These are phyloP conservation scores for Spergularia azorica DNA, from an alignment of 179 eudicot species.

Conservation along the genomic window DNA sequence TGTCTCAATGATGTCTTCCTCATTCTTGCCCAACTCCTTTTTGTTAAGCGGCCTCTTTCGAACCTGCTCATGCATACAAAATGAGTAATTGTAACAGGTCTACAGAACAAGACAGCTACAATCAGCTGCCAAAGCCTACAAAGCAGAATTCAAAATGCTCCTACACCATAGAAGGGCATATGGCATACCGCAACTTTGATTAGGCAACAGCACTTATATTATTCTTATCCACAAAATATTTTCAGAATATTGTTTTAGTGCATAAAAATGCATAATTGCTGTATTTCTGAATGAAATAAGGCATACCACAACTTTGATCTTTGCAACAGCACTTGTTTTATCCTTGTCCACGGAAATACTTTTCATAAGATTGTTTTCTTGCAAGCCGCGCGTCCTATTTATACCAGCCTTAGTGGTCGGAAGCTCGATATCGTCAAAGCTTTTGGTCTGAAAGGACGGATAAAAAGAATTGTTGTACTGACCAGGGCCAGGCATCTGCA, in stretches of 20 bases:
- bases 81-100: not conserved
- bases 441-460: slow-evolving; percentile 41
- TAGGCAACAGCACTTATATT: too few relatives aligned
- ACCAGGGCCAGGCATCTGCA: slow-evolving; percentile 62
- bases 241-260: too few relatives aligned
- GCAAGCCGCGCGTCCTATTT: slow-evolving; percentile 56
- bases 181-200: too few relatives aligned
- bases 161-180: too few relatives aligned
- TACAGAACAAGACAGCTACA: not conserved
- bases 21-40: slow-evolving; percentile 87
- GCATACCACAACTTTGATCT: slow-evolving; percentile 99
- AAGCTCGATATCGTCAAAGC: slow-evolving; percentile 79
- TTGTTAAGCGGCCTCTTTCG: slow-evolving; percentile 96
- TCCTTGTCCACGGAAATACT: slow-evolving; percentile 78
- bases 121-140: not conserved
- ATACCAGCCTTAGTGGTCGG: slow-evolving; percentile 49
- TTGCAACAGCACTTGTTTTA: slow-evolving; percentile 78
- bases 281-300: not conserved
- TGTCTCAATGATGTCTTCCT: slow-evolving; percentile 88
- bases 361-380: slow-evolving; percentile 66
- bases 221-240: too few relatives aligned
- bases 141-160: not conserved
- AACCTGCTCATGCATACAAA: slow-evolving; percentile 54
- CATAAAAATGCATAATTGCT: not conserved
- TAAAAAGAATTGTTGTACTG: slow-evolving; percentile 48